Evolutionary conservation across 164 flowering plant species (phyloP).

Genomic region (Stephania yunnanensis): DNA sequence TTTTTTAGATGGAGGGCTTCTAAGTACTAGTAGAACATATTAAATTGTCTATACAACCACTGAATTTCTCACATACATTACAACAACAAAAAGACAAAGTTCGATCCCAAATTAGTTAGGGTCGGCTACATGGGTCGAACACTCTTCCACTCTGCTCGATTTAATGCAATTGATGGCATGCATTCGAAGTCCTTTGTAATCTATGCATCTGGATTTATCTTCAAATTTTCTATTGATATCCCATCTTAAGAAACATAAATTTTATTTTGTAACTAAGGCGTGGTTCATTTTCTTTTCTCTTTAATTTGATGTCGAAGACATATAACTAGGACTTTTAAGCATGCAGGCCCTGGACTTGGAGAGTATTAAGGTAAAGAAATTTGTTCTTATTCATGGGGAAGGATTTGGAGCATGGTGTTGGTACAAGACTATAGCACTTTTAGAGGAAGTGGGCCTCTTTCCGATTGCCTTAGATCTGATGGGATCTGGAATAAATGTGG

Average conservation of each 20-base stretch:
- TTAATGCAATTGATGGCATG: not conserved
- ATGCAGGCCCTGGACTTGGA: constrained; percentile 61
- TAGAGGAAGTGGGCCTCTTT: constrained; percentile 77
- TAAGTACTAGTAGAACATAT: no score
- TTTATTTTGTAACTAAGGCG: no score
- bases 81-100: no score
- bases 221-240: no score
- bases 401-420: constrained; percentile 99
- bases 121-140: no score
- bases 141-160: no score
- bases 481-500: constrained; percentile 78
- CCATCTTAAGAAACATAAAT: no score
- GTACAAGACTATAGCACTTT: constrained; percentile 87
- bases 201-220: no score
- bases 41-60: no score
- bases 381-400: constrained; percentile 90
- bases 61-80: no score
- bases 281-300: not conserved
- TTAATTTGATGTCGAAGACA: not conserved
- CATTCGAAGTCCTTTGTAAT: not conserved
- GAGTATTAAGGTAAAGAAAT: constrained; percentile 52
- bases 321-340: not conserved
- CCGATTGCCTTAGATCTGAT: constrained; percentile 74
- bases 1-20: no score
- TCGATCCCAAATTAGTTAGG: no score